These are phyloP conservation scores for Hypholoma fasciculare DNA, from an alignment of 768 basidiomycete species.

Conservation along the genomic window DNA sequence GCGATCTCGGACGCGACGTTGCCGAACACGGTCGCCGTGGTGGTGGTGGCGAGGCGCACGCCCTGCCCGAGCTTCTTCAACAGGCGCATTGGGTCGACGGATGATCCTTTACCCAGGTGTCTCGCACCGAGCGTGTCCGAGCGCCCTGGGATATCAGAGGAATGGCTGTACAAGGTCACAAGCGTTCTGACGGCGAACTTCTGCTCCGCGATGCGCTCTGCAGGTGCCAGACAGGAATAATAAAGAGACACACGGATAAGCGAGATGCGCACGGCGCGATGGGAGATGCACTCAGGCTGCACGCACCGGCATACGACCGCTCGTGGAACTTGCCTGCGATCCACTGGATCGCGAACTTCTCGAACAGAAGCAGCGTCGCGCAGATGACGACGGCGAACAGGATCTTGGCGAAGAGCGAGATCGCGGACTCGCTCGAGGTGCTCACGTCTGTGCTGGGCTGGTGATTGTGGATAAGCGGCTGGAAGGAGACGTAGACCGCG, in stretches of 20 bases:
- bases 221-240: neutral
- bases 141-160: conserved; percentile 69
- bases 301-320: conserved; percentile 61
- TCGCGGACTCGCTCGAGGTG: conserved; percentile 33
- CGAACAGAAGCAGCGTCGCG: conserved; percentile 67
- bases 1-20: conserved; percentile 58
- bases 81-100: conserved; percentile 57
- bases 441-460: conserved; percentile 23
- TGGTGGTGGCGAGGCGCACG: conserved; percentile 71
- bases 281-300: conserved; percentile 20
- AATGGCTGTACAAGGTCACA: conserved; percentile 77
- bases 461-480: conserved; percentile 57
- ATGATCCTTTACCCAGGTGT: conserved; percentile 31
- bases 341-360: conserved; percentile 87
- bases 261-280: conserved; percentile 8
- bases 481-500: conserved; percentile 70
- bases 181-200: conserved; percentile 75
- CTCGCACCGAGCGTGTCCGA: conserved; percentile 55
- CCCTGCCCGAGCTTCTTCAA: conserved; percentile 74
- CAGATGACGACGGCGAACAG: conserved; percentile 76
- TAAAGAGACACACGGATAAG: neutral
- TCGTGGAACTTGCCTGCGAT: conserved; percentile 85
- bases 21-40: conserved; percentile 72
- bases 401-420: conserved; percentile 61
- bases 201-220: conserved; percentile 82